Conservation (phyloP, 371 early-diverging fungal genomes). For the Mortierella sp. region DNA sequence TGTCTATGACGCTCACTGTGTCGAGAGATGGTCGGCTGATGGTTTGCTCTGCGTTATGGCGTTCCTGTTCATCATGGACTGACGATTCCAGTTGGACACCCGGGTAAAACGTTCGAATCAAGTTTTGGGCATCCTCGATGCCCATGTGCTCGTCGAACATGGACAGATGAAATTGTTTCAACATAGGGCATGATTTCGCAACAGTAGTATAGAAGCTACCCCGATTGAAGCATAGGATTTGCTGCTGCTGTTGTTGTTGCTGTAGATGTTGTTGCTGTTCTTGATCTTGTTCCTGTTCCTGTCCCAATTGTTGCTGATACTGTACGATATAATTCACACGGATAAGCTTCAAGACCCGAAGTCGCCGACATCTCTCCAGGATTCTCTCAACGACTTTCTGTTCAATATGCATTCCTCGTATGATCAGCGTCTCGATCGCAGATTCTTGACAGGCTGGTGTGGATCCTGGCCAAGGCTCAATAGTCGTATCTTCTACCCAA, state of each 20-base stretch:
- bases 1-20: slow-evolving; percentile 1
- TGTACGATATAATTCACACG: neutral
- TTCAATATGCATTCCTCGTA: slow-evolving; percentile 9
- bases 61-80: neutral
- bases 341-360: slow-evolving; percentile 6
- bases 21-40: neutral
- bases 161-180: slow-evolving; percentile 17
- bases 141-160: neutral
- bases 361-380: neutral
- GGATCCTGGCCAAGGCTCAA: neutral
- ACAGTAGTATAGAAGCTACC: neutral
- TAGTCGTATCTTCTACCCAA: neutral
- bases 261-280: no score
- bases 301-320: neutral
- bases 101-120: slow-evolving; percentile 6
- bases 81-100: neutral
- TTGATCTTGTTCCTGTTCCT: no score
- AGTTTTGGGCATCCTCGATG: neutral
- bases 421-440: neutral
- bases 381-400: slow-evolving; percentile 4
- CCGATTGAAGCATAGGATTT: slow-evolving; percentile 3
- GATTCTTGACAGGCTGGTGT: neutral
- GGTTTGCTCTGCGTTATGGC: neutral
- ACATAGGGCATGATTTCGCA: slow-evolving; percentile 7
- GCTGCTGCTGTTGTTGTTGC: neutral